Conservation (phyloP, 345 rosid species). For the Gossypium stocksii region DNA sequence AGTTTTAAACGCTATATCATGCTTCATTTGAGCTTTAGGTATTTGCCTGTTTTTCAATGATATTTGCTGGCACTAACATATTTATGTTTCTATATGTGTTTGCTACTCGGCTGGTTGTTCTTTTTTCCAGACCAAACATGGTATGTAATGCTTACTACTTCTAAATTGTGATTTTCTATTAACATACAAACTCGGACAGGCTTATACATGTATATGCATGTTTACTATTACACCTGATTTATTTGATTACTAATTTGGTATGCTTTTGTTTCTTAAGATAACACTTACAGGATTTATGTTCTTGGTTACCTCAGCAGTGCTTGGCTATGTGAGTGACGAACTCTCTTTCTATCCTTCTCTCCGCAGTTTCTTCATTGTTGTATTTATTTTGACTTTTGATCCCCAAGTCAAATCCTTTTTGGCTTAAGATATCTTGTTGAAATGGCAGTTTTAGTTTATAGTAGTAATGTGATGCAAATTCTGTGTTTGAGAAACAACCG, state of each 20-base stretch:
- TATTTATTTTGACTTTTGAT: background rate
- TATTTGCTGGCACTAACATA: constrained; percentile 17
- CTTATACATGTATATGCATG: background rate
- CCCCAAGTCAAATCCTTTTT: background rate
- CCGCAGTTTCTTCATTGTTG: background rate
- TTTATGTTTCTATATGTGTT: constrained; percentile 16
- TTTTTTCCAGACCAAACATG: constrained; percentile 77
- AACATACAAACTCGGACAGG: background rate
- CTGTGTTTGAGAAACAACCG: background rate
- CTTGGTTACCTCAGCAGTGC: constrained; percentile 72
- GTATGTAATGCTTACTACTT: constrained; percentile 35
- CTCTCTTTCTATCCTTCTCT: constrained; percentile 13
- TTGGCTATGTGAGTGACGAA: constrained; percentile 74
- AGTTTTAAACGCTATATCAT: background rate
- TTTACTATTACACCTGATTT: background rate
- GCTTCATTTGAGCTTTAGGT: constrained; percentile 1
- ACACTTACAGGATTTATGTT: constrained; percentile 92
- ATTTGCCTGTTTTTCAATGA: background rate
- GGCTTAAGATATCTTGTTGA: background rate
- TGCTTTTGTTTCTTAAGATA: constrained; percentile 45
- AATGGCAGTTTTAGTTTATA: background rate
- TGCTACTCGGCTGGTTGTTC: constrained; percentile 18
- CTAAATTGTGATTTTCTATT: background rate
- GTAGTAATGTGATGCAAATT: background rate
- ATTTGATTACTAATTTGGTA: background rate